Evolutionary conservation across 2,329 filamentous ascomycete species (phyloP).

Genomic region (Chrysosphaeria jannelii): DNA sequence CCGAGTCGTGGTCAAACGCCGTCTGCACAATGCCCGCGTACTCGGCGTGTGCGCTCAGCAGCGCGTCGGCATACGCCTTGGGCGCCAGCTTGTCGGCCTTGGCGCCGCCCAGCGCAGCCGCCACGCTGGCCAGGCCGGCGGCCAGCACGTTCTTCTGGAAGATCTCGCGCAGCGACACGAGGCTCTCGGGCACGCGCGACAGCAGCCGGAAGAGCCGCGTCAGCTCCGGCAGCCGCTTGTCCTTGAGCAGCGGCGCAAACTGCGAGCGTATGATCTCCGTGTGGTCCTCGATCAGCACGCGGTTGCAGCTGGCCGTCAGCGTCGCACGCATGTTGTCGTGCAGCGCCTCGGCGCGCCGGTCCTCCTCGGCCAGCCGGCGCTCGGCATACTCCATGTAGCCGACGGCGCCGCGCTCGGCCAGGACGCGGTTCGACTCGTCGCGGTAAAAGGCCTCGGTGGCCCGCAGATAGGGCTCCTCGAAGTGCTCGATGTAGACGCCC

Average conservation of each 20-base stretch:
- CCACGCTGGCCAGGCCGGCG: constrained; percentile 60
- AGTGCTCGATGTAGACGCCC: constrained; percentile 77
- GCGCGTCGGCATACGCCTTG: constrained; percentile 83
- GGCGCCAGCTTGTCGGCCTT: constrained; percentile 79
- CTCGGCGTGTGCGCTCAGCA: constrained; percentile 79
- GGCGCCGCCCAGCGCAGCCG: too few relatives aligned
- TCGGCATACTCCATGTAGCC: constrained; percentile 99
- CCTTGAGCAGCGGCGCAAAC: constrained; percentile 79
- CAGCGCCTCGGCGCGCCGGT: constrained; percentile 68
- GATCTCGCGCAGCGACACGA: constrained; percentile 59
- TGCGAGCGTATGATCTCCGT: constrained; percentile 68
- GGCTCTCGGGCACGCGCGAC: constrained; percentile 62
- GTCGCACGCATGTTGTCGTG: constrained; percentile 66
- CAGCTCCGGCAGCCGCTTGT: constrained; percentile 85
- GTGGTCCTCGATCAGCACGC: constrained; percentile 71
- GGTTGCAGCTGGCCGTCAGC: constrained; percentile 66
- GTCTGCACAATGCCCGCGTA: constrained; percentile 77
- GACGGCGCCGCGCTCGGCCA: constrained; percentile 88
- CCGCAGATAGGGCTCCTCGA: constrained; percentile 71
- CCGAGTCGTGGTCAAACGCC: constrained; percentile 81
- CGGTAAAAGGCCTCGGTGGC: constrained; percentile 71
- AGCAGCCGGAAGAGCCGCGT: constrained; percentile 86
- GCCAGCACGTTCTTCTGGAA: constrained; percentile 87
- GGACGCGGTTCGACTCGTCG: constrained; percentile 74
- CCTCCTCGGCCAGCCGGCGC: constrained; percentile 63